Percentiles rank a stretch among this genome's conserved stretches.
These are phyloP conservation scores for Pugionium cornutum DNA, from an alignment of 345 rosid genomes.

Conservation along the genomic window DNA sequence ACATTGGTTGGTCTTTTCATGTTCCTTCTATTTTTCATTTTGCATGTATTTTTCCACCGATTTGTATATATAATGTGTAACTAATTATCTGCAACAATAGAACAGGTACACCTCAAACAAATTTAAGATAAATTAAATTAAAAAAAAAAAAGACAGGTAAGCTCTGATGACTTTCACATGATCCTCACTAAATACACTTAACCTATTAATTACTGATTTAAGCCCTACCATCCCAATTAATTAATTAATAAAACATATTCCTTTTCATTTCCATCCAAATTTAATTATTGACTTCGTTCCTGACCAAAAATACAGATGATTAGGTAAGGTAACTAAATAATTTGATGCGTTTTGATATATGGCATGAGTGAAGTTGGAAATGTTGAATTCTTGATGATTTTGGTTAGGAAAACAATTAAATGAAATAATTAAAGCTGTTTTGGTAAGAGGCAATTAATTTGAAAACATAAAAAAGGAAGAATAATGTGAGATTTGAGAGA, in stretches of 20 bases:
- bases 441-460: too few relatives aligned
- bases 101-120: background rate
- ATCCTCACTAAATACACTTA: conserved; percentile 37
- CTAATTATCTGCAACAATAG: conserved; percentile 12
- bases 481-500: conserved; percentile 21
- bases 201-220: conserved; percentile 21
- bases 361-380: conserved; percentile 4
- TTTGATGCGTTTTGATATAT: background rate
- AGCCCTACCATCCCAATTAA: conserved; percentile 35
- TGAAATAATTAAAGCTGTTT: background rate
- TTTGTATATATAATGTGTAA: background rate
- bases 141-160: conserved; percentile 36
- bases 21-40: conserved; percentile 23
- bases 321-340: too few relatives aligned
- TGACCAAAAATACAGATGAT: background rate
- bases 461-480: conserved; percentile 6
- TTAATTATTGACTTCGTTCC: background rate
- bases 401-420: conserved; percentile 10
- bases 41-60: conserved; percentile 7
- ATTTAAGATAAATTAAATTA: conserved; percentile 10
- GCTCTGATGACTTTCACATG: conserved; percentile 44
- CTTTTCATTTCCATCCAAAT: background rate
- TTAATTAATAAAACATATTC: background rate
- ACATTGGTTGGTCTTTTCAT: conserved; percentile 38
- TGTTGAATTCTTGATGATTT: conserved; percentile 12